phyloP scores from a whole-genome alignment of 331 rosid species.

The Pyrus hybrid region DNA sequence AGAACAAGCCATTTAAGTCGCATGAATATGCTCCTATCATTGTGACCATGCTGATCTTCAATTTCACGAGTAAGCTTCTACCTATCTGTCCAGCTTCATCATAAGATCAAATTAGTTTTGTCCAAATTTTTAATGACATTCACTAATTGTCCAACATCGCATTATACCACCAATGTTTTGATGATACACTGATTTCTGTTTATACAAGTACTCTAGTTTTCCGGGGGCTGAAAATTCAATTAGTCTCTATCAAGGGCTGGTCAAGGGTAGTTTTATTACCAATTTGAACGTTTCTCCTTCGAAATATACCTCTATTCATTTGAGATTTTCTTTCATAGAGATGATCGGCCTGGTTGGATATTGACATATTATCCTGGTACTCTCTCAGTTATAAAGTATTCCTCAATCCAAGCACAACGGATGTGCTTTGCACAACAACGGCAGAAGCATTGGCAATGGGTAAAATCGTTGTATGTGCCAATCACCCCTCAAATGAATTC shows the following conservation, averaged over 20 bases:
- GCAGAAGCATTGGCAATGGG: slow-evolving; percentile 99
- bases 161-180: not conserved
- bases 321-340: not conserved
- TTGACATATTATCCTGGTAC: slow-evolving; percentile 1
- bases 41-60: slow-evolving; percentile 78
- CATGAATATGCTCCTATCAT: too few relatives aligned
- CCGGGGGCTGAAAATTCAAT: not conserved
- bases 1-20: too few relatives aligned
- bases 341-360: not conserved
- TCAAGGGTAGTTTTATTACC: not conserved
- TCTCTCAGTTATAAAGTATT: slow-evolving; percentile 69
- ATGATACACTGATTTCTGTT: not conserved
- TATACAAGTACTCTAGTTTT: not conserved
- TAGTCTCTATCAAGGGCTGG: not conserved
- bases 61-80: slow-evolving; percentile 71
- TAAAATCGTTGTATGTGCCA: slow-evolving; percentile 70
- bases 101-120: not conserved
- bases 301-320: not conserved
- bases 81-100: not conserved
- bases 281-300: not conserved
- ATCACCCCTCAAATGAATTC: slow-evolving; percentile 86
- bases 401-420: slow-evolving; percentile 92
- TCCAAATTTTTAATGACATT: not conserved
- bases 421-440: slow-evolving; percentile 89
- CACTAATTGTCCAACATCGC: not conserved